These are phyloP conservation scores for Podila epicladia DNA, from an alignment of 192 early-diverging fungal species.

Conservation along the genomic window DNA sequence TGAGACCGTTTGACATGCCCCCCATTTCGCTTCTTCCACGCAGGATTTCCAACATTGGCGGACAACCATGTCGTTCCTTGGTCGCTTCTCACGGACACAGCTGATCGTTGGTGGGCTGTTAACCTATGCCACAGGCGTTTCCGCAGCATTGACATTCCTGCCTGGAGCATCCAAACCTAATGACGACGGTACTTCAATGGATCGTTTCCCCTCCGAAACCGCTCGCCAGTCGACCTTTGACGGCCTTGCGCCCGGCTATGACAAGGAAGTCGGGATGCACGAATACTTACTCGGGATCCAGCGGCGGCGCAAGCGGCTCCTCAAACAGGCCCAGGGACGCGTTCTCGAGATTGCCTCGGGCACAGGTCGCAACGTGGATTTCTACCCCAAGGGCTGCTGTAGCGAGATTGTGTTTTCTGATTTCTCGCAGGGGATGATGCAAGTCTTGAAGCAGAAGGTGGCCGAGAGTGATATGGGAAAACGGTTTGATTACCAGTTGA, in stretches of 20 bases:
- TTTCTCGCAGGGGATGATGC: constrained; percentile 50
- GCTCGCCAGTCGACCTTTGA: constrained; percentile 37
- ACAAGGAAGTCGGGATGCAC: constrained; percentile 32
- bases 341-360: constrained; percentile 48
- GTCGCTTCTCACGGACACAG: constrained; percentile 43
- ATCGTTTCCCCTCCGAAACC: constrained; percentile 33
- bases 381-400: constrained; percentile 41
- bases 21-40: too few relatives aligned
- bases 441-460: constrained; percentile 35
- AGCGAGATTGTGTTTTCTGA: constrained; percentile 48
- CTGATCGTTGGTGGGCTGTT: constrained; percentile 35
- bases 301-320: constrained; percentile 39
- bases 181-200: neutral
- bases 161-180: constrained; percentile 5
- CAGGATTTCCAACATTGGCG: too few relatives aligned
- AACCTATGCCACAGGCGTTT: constrained; percentile 43
- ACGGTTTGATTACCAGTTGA: constrained; percentile 39
- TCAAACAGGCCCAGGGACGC: constrained; percentile 25
- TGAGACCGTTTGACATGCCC: too few relatives aligned
- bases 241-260: constrained; percentile 29
- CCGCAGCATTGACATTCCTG: constrained; percentile 35
- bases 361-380: constrained; percentile 43
- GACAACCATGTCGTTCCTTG: constrained; percentile 35
- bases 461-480: constrained; percentile 36
- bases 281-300: constrained; percentile 45